Conservation (phyloP, 106 monocot species). For the Allium fistulosum region DNA sequence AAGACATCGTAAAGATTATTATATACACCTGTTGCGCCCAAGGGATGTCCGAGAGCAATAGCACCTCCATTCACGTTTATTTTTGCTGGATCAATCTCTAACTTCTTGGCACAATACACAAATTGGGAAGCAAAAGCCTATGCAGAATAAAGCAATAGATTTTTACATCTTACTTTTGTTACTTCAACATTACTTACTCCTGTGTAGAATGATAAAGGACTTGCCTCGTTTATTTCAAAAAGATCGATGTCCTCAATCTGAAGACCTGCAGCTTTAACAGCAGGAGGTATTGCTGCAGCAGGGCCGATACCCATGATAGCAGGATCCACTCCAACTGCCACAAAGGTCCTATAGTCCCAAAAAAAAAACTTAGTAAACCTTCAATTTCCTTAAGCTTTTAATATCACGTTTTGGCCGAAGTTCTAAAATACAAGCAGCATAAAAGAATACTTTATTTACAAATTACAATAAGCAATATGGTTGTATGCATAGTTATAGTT, state of each 20-base stretch:
- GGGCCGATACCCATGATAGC: constrained; percentile 24
- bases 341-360: constrained; percentile 32
- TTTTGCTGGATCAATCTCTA: constrained; percentile 63
- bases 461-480: too few species aligned
- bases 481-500: too few species aligned
- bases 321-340: constrained; percentile 16
- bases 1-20: background rate
- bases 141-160: background rate
- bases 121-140: constrained; percentile 89
- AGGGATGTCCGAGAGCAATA: constrained; percentile 82
- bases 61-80: constrained; percentile 94
- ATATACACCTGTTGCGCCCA: constrained; percentile 78
- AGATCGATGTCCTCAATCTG: constrained; percentile 22
- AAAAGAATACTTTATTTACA: too few species aligned
- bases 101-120: constrained; percentile 71
- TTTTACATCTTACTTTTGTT: background rate
- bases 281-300: constrained; percentile 20
- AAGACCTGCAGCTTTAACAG: constrained; percentile 22
- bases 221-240: constrained; percentile 30
- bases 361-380: background rate
- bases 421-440: too few species aligned
- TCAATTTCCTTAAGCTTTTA: background rate
- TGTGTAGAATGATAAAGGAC: background rate
- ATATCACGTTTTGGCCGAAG: too few species aligned
- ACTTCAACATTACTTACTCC: too few species aligned